Percentiles rank a stretch among this genome's conserved stretches.
These are phyloP conservation scores for Rhododendron molle DNA, from an alignment of 148 eudicot species.

Conservation along the genomic window DNA sequence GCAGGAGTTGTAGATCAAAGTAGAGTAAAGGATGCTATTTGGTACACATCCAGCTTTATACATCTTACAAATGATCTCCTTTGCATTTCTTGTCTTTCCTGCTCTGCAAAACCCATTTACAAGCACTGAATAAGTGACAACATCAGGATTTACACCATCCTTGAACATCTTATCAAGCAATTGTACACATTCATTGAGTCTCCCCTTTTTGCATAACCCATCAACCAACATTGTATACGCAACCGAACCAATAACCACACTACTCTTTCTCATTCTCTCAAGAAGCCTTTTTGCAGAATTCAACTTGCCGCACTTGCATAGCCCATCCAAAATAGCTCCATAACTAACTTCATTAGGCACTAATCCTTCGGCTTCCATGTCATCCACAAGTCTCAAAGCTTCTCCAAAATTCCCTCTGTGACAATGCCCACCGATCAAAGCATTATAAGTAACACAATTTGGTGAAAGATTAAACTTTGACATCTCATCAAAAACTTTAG, in stretches of 20 bases:
- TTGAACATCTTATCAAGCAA: constrained; percentile 48
- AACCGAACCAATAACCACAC: constrained; percentile 25
- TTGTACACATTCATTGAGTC: constrained; percentile 46
- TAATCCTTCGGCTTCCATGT: constrained; percentile 56
- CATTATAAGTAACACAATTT: constrained; percentile 58
- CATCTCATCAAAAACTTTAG: constrained; percentile 67
- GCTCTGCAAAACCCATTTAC: constrained; percentile 62
- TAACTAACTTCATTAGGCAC: constrained; percentile 64
- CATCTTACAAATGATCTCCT: constrained; percentile 71
- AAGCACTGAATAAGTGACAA: constrained; percentile 68
- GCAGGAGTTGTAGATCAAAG: constrained; percentile 57
- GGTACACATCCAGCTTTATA: constrained; percentile 42
- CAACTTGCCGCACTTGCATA: constrained; percentile 57
- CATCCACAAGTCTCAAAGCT: constrained; percentile 46
- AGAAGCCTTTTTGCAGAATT: constrained; percentile 53
- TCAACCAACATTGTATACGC: constrained; percentile 68
- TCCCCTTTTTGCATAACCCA: constrained; percentile 56
- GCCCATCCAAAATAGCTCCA: constrained; percentile 67
- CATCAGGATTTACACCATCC: constrained; percentile 50
- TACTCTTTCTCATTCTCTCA: constrained; percentile 47
- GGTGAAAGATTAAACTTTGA: constrained; percentile 38
- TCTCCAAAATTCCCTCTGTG: constrained; percentile 48
- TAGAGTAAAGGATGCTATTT: constrained; percentile 49
- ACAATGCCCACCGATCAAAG: constrained; percentile 71
- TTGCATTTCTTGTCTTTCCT: constrained; percentile 44